Percentiles rank a stretch among this genome's conserved stretches.
Evolutionary conservation across 2,329 filamentous ascomycete genomes (phyloP).

Genomic region (Neofusicoccum sp.): DNA sequence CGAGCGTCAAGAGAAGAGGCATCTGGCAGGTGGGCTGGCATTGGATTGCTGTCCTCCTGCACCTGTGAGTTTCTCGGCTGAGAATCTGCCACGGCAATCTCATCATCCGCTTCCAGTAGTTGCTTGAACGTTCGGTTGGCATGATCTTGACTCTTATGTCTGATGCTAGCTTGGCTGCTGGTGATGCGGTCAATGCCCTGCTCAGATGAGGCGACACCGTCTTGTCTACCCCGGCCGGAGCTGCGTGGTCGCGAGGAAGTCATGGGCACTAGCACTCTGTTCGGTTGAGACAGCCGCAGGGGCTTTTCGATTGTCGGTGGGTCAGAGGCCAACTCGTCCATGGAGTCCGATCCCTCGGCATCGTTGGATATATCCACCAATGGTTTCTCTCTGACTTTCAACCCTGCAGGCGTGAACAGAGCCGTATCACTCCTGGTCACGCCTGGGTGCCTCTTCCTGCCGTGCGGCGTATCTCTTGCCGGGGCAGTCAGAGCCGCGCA

Average conservation of each 20-base stretch:
- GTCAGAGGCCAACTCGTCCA: conserved; percentile 31
- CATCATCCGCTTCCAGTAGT: background rate
- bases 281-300: conserved; percentile 16
- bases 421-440: conserved; percentile 20
- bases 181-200: background rate
- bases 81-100: conserved; percentile 46
- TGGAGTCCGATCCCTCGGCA: conserved; percentile 22
- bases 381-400: conserved; percentile 11
- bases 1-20: conserved; percentile 38
- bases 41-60: conserved; percentile 27
- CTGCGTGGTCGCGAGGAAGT: conserved; percentile 36
- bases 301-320: conserved; percentile 21
- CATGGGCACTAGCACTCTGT: conserved; percentile 34
- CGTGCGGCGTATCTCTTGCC: conserved; percentile 22
- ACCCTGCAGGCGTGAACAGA: conserved; percentile 29
- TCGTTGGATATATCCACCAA: conserved; percentile 26
- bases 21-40: conserved; percentile 31
- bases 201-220: background rate
- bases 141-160: background rate
- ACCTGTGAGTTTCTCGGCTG: conserved; percentile 36
- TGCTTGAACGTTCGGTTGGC: background rate
- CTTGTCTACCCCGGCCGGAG: background rate
- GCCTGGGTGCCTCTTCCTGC: conserved; percentile 18
- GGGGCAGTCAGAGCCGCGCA: background rate
- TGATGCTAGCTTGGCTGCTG: background rate